Conservation (phyloP, 176 grass and related monocot genomes). For the Oryza punctata region DNA sequence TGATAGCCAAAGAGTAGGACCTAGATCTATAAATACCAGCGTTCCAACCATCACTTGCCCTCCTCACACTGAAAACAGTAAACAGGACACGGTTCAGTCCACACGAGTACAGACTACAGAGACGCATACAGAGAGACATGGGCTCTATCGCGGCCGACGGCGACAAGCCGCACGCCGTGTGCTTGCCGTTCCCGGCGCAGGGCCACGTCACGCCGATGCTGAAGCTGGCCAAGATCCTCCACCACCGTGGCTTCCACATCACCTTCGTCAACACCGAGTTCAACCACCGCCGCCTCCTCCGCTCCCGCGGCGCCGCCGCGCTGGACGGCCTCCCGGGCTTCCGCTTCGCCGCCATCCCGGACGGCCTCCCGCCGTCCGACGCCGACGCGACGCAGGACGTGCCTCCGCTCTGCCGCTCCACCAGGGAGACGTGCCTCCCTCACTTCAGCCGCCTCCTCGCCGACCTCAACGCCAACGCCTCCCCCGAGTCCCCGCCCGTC, state of each 20-base stretch:
- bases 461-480: conserved; percentile 13
- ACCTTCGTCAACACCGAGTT: conserved; percentile 75
- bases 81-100: background rate
- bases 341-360: conserved; percentile 54
- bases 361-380: conserved; percentile 54
- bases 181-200: conserved; percentile 51
- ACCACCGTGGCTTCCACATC: conserved; percentile 57
- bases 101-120: background rate
- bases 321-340: conserved; percentile 40
- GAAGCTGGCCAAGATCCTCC: conserved; percentile 66
- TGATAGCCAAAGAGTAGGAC: background rate
- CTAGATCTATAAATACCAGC: background rate
- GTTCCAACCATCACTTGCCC: background rate
- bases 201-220: conserved; percentile 72
- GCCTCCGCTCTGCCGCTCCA: conserved; percentile 34
- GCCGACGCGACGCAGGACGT: conserved; percentile 51
- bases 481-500: conserved; percentile 40
- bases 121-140: conserved; percentile 28
- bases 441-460: conserved; percentile 36
- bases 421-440: conserved; percentile 30
- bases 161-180: conserved; percentile 55
- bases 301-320: conserved; percentile 27
- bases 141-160: background rate
- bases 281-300: conserved; percentile 57
- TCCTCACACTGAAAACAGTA: background rate